A percentile compares a stretch with the other conserved stretches of the same genome.
Evolutionary conservation across 192 early-diverging fungal genomes (phyloP).

Genomic region (Umbelopsis vinacea): DNA sequence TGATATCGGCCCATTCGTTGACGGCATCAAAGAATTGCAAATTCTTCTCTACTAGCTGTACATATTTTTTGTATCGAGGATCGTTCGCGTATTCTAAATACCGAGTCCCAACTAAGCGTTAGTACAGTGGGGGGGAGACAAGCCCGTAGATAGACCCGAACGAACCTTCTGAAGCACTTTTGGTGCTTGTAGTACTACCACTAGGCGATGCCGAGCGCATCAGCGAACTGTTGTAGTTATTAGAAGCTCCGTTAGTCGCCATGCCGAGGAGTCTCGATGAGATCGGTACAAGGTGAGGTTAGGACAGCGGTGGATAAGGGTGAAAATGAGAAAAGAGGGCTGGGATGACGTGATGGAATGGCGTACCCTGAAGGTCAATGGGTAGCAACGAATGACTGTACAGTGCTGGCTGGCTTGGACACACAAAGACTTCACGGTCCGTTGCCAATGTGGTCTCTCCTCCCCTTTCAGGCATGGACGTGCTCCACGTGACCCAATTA

Average conservation of each 20-base stretch:
- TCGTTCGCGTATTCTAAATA: constrained; percentile 50
- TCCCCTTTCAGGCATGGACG: too few relatives aligned
- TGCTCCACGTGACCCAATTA: too few relatives aligned
- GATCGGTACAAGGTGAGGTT: not conserved
- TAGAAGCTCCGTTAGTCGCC: constrained; percentile 9
- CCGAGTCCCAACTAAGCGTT: too few relatives aligned
- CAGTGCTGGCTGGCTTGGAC: too few relatives aligned
- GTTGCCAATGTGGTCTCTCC: too few relatives aligned
- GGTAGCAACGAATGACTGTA: too few relatives aligned
- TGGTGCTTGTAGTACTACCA: not conserved
- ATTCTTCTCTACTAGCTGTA: constrained; percentile 80
- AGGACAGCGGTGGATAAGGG: not conserved
- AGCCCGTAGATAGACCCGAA: too few relatives aligned
- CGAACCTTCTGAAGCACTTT: constrained; percentile 1
- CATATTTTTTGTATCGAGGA: constrained; percentile 84
- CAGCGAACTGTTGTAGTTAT: constrained; percentile 3
- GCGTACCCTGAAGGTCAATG: too few relatives aligned
- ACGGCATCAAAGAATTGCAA: constrained; percentile 93
- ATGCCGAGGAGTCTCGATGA: constrained; percentile 1
- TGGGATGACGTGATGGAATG: too few relatives aligned
- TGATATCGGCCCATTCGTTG: constrained; percentile 95
- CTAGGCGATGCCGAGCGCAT: constrained; percentile 18
- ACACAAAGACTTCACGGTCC: too few relatives aligned
- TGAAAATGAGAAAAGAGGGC: not conserved
- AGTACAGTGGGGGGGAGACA: too few relatives aligned